These are phyloP conservation scores for Halenospora varia DNA, from an alignment of 495 filamentous ascomycete species.

Conservation along the genomic window DNA sequence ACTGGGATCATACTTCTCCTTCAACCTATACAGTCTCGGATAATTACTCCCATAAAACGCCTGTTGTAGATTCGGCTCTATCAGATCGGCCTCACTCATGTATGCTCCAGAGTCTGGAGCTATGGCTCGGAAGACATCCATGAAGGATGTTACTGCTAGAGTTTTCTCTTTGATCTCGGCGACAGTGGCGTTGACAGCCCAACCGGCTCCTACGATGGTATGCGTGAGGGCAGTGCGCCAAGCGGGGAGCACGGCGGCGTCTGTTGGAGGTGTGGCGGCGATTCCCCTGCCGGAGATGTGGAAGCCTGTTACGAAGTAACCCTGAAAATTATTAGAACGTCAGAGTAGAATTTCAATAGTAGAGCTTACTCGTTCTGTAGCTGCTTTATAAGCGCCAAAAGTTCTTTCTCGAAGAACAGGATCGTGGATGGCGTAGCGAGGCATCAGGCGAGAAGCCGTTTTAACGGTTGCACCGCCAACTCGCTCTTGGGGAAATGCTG, in stretches of 20 bases:
- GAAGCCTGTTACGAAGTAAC: too few relatives aligned
- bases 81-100: constrained; percentile 39
- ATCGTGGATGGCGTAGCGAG: constrained; percentile 39
- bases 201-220: too few relatives aligned
- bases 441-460: constrained; percentile 49
- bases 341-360: too few relatives aligned
- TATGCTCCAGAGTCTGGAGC: constrained; percentile 38
- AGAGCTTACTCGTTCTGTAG: too few relatives aligned
- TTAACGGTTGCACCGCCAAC: constrained; percentile 42
- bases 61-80: constrained; percentile 44
- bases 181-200: constrained; percentile 26
- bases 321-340: too few relatives aligned
- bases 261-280: too few relatives aligned
- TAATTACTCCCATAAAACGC: constrained; percentile 50
- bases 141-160: constrained; percentile 50
- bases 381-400: too few relatives aligned
- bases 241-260: too few relatives aligned
- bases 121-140: constrained; percentile 40
- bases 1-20: constrained; percentile 52
- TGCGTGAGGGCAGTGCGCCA: too few relatives aligned
- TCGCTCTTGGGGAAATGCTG: constrained; percentile 35
- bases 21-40: constrained; percentile 38
- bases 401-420: too few relatives aligned
- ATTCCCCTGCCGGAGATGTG: too few relatives aligned
- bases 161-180: constrained; percentile 29